phyloP scores from a whole-genome alignment of 139 green algal genomes.

The Chara braunii region DNA sequence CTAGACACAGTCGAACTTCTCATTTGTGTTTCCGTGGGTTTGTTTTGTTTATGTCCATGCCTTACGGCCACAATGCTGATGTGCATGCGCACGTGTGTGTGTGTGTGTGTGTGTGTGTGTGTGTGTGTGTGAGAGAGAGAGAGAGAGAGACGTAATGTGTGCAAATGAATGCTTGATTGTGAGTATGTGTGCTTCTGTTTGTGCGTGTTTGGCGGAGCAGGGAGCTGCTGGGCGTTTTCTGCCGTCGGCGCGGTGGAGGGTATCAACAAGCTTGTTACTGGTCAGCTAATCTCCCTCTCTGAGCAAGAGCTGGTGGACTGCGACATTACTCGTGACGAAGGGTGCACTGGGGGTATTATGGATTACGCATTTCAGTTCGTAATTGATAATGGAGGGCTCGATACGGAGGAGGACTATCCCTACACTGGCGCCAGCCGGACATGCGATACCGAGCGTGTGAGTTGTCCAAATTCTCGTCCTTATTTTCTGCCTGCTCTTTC shows the following conservation, averaged over 20 bases:
- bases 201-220: too few species aligned
- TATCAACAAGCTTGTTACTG: conserved; percentile 77
- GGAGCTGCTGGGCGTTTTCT: conserved; percentile 93
- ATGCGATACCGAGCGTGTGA: conserved; percentile 55
- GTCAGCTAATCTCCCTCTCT: conserved; percentile 68
- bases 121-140: too few species aligned
- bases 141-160: too few species aligned
- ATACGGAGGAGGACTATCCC: conserved; percentile 84
- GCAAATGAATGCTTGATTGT: too few species aligned
- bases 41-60: too few species aligned
- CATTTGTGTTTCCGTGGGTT: too few species aligned
- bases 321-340: conserved; percentile 43
- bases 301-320: conserved; percentile 95
- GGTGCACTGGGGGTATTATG: conserved; percentile 91
- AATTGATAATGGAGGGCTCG: conserved; percentile 79
- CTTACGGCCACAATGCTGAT: too few species aligned
- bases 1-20: too few species aligned
- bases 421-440: conserved; percentile 61
- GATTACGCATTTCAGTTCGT: conserved; percentile 90
- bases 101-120: too few species aligned
- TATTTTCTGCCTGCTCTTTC: neutral
- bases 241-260: conserved; percentile 86
- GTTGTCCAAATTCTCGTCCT: neutral
- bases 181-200: too few species aligned
- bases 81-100: too few species aligned